These are phyloP conservation scores for Coprinopsis cinerea DNA, from an alignment of 768 basidiomycete species.

Conservation along the genomic window DNA sequence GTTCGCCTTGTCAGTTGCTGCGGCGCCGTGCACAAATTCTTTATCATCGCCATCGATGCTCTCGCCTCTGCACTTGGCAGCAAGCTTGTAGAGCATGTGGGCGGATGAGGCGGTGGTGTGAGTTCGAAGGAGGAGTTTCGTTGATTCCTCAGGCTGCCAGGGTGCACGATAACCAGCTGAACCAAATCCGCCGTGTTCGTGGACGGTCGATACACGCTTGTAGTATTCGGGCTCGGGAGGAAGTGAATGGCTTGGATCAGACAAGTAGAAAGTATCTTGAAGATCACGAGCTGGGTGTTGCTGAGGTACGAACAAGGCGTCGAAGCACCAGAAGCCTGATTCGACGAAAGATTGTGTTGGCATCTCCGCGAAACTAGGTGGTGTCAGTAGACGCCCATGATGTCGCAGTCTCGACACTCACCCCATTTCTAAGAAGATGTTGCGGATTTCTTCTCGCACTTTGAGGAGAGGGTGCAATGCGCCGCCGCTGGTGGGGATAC, in stretches of 20 bases:
- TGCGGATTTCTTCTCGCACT: slow-evolving; percentile 94
- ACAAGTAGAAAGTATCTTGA: slow-evolving; percentile 98
- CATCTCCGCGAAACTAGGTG: slow-evolving; percentile 91
- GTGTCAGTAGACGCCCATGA: slow-evolving; percentile 4
- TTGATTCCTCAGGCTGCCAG: slow-evolving; percentile 89
- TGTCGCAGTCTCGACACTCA: slow-evolving; percentile 28
- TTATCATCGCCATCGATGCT: slow-evolving; percentile 32
- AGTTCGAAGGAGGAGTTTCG: slow-evolving; percentile 88
- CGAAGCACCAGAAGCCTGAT: slow-evolving; percentile 99
- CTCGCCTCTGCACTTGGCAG: slow-evolving; percentile 74
- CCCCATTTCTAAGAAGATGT: slow-evolving; percentile 99
- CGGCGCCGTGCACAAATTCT: slow-evolving; percentile 34
- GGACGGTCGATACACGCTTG: slow-evolving; percentile 73
- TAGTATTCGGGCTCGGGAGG: slow-evolving; percentile 80
- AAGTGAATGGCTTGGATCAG: slow-evolving; percentile 78
- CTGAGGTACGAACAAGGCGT: slow-evolving; percentile 96
- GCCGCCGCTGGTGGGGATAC: slow-evolving; percentile 82
- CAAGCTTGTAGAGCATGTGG: slow-evolving; percentile 90
- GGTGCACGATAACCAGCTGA: slow-evolving; percentile 97
- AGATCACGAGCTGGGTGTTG: slow-evolving; percentile 97
- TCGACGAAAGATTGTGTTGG: slow-evolving; percentile 94
- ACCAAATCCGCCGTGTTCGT: slow-evolving; percentile 83
- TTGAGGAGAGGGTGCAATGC: slow-evolving; percentile 95
- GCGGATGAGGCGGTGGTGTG: slow-evolving; percentile 96
- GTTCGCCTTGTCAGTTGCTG: slow-evolving; percentile 21